Percentiles rank a stretch among this genome's conserved stretches.
Conservation (phyloP, 2,329 filamentous ascomycete species). For the Keithomyces neogunnii region DNA sequence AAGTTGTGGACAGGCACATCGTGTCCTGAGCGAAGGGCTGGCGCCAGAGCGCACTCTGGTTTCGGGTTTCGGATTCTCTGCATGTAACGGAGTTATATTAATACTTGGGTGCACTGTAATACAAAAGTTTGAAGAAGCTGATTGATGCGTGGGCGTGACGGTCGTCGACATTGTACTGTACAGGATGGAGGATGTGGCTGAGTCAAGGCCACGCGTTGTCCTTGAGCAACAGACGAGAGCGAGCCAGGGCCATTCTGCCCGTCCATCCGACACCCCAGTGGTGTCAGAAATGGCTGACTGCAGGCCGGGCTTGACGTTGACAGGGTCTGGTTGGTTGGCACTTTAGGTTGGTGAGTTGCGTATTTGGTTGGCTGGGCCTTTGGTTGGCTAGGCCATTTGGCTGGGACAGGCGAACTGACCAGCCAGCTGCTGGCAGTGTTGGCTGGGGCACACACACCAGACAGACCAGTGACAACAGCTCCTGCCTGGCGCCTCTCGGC, state of each 20-base stretch:
- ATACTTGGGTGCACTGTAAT: constrained; percentile 1
- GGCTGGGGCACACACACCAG: too few relatives aligned
- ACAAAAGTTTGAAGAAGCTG: not conserved
- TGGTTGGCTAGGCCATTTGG: too few relatives aligned
- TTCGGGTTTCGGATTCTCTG: not conserved
- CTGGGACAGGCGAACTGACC: too few relatives aligned
- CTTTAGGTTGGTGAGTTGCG: too few relatives aligned
- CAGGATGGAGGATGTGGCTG: not conserved
- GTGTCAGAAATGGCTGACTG: not conserved
- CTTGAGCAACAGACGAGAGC: too few relatives aligned
- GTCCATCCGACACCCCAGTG: too few relatives aligned
- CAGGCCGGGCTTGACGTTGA: not conserved
- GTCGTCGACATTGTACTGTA: not conserved
- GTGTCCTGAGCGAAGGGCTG: not conserved
- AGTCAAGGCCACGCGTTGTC: not conserved
- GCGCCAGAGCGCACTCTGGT: not conserved
- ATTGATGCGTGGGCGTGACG: not conserved
- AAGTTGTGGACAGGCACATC: not conserved
- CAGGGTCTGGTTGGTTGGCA: too few relatives aligned
- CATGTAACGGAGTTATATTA: not conserved
- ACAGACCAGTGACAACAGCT: too few relatives aligned
- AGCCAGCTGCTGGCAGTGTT: too few relatives aligned
- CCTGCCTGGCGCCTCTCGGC: too few relatives aligned
- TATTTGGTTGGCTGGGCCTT: too few relatives aligned
- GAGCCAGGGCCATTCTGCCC: too few relatives aligned